Conservation (phyloP, 2,329 filamentous ascomycete species). For the Botrytis pseudocinerea region DNA sequence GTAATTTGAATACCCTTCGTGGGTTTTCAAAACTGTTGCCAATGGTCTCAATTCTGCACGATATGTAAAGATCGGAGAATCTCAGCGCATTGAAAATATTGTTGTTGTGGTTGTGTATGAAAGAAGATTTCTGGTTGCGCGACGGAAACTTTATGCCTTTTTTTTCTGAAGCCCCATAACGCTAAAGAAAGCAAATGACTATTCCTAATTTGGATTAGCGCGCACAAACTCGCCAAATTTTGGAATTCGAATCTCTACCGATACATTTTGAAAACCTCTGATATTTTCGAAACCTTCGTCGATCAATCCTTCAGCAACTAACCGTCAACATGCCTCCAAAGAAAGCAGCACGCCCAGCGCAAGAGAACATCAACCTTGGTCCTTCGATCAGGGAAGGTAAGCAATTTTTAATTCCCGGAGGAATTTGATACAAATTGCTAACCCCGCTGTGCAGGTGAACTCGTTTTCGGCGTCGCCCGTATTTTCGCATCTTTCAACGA, state of each 20-base stretch:
- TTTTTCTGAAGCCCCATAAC: slow-evolving; percentile 19
- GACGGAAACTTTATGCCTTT: slow-evolving; percentile 21
- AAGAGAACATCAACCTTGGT: slow-evolving; percentile 98
- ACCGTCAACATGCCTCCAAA: slow-evolving; percentile 88
- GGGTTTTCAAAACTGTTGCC: not conserved
- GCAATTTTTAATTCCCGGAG: slow-evolving; percentile 35
- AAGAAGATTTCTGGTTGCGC: slow-evolving; percentile 2
- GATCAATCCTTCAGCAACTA: slow-evolving; percentile 50
- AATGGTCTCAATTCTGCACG: not conserved
- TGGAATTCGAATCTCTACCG: slow-evolving; percentile 11
- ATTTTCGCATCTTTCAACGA: slow-evolving; percentile 76
- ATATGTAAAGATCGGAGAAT: not conserved
- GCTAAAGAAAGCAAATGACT: slow-evolving; percentile 13
- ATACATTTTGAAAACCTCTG: slow-evolving; percentile 21
- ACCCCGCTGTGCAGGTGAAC: slow-evolving; percentile 55
- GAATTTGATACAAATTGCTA: slow-evolving; percentile 7
- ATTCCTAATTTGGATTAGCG: slow-evolving; percentile 37
- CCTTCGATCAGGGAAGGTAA: slow-evolving; percentile 94
- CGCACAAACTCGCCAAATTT: slow-evolving; percentile 26
- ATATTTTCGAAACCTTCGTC: slow-evolving; percentile 20
- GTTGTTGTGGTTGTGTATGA: slow-evolving; percentile 17
- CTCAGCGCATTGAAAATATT: not conserved
- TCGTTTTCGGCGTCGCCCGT: slow-evolving; percentile 76
- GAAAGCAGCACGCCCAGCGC: slow-evolving; percentile 78
- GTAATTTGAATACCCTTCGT: not conserved